A percentile compares a stretch with the other conserved stretches of the same genome.
Evolutionary conservation across 345 rosid genomes (phyloP).

Genomic region (Clarkia xantiana): DNA sequence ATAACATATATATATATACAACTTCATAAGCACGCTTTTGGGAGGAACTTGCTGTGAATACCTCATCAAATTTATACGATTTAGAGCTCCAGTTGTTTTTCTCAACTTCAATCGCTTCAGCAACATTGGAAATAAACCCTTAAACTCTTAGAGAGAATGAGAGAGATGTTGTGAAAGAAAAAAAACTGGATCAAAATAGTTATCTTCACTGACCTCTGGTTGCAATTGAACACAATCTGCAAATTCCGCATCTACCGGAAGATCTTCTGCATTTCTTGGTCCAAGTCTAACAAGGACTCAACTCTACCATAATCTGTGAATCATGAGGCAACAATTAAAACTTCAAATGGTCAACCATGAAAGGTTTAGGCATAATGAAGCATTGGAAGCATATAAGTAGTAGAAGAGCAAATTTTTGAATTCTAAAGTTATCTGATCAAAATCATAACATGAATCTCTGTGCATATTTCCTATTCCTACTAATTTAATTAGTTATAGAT

Average conservation of each 20-base stretch:
- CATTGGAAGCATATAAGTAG: no score
- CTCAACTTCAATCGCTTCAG: slow-evolving; percentile 66
- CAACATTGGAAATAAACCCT: slow-evolving; percentile 20
- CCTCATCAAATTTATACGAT: slow-evolving; percentile 72
- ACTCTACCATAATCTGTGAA: slow-evolving; percentile 66
- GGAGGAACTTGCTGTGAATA: slow-evolving; percentile 65
- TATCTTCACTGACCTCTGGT: slow-evolving; percentile 45
- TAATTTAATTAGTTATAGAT: no score
- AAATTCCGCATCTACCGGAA: slow-evolving; percentile 63
- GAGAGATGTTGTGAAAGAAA: not conserved
- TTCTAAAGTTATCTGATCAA: no score
- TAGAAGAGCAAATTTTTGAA: no score
- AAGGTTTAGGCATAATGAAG: no score
- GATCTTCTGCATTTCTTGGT: slow-evolving; percentile 65
- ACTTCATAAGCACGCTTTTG: slow-evolving; percentile 87
- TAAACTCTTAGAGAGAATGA: no score
- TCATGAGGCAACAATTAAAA: no score
- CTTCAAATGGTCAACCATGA: no score
- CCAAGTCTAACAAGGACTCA: slow-evolving; percentile 75
- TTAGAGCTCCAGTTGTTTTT: slow-evolving; percentile 89
- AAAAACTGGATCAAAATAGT: not conserved
- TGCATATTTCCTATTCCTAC: no score
- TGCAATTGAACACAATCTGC: slow-evolving; percentile 73
- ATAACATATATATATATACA: no score
- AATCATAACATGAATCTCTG: no score